Evolutionary conservation across 129 eudicot species (phyloP).

Genomic region (Saposhnikovia divaricata): DNA sequence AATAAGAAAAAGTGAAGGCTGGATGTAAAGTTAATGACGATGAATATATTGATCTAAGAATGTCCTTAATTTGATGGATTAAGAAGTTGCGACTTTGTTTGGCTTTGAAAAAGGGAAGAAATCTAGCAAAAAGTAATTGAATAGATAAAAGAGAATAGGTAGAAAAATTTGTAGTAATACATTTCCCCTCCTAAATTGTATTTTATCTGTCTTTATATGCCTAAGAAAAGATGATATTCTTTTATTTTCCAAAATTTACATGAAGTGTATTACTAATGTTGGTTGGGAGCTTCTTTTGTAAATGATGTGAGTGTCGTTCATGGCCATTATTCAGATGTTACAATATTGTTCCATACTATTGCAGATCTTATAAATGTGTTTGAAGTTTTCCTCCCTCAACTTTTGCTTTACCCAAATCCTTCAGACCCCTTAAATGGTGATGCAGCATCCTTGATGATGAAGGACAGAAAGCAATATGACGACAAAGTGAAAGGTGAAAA

Average conservation of each 20-base stretch:
- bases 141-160: background rate
- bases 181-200: background rate
- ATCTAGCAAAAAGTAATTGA: background rate
- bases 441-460: constrained; percentile 78
- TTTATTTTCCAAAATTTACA: background rate
- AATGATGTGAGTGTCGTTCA: background rate
- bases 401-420: constrained; percentile 80
- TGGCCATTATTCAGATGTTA: background rate
- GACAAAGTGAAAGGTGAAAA: constrained; percentile 70
- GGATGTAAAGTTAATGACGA: background rate
- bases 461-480: constrained; percentile 65
- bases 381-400: constrained; percentile 82
- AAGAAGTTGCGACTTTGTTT: background rate
- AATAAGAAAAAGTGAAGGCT: background rate
- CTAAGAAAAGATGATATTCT: background rate
- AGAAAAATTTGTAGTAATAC: background rate
- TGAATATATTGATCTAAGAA: background rate
- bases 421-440: constrained; percentile 83
- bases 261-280: background rate
- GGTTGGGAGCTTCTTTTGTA: background rate
- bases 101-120: background rate
- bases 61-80: background rate
- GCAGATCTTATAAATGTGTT: constrained; percentile 81
- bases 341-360: constrained; percentile 13
- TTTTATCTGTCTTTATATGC: background rate